Conservation (phyloP, 2,329 filamentous ascomycete species). For the Phaeosphaeria sp. region DNA sequence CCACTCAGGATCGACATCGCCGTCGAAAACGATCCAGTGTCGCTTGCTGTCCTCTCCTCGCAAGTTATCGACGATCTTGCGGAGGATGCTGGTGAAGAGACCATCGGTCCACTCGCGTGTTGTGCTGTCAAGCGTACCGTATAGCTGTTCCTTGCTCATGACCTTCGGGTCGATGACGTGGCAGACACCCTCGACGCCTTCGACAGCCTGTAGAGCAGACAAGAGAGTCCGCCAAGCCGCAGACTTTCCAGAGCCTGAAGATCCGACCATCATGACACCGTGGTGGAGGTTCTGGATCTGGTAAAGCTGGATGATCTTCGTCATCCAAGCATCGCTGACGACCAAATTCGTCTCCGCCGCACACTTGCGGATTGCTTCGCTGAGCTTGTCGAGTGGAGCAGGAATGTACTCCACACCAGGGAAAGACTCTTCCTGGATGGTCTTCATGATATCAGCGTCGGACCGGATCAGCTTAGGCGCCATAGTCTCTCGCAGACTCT, state of each 20-base stretch:
- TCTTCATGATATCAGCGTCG: conserved; percentile 87
- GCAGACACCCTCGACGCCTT: conserved; percentile 89
- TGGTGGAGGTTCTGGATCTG: conserved; percentile 98
- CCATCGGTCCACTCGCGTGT: conserved; percentile 99
- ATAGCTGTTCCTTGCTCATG: conserved; percentile 98
- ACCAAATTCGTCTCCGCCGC: conserved; percentile 86
- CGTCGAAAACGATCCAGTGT: conserved; percentile 99
- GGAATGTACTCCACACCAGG: conserved; percentile 92
- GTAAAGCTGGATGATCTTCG: conserved; percentile 94
- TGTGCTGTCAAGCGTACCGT: conserved; percentile 93
- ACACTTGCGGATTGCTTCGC: conserved; percentile 80
- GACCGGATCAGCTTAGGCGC: conserved; percentile 93
- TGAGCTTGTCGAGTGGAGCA: conserved; percentile 80
- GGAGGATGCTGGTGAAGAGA: conserved; percentile 94
- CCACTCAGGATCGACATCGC: conserved; percentile 99
- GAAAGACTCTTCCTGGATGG: conserved; percentile 85
- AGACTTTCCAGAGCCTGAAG: conserved; percentile 97
- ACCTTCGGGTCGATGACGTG: conserved; percentile 99
- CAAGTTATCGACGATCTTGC: conserved; percentile 98
- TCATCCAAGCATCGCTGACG: conserved; percentile 94
- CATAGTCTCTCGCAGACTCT: conserved; percentile 98
- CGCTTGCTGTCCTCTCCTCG: conserved; percentile 95
- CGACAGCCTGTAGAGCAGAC: conserved; percentile 87
- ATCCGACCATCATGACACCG: conserved; percentile 99
- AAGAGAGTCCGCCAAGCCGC: conserved; percentile 92